Conservation (phyloP, 2,329 filamentous ascomycete genomes). For the Metarhizium guizhouense region DNA sequence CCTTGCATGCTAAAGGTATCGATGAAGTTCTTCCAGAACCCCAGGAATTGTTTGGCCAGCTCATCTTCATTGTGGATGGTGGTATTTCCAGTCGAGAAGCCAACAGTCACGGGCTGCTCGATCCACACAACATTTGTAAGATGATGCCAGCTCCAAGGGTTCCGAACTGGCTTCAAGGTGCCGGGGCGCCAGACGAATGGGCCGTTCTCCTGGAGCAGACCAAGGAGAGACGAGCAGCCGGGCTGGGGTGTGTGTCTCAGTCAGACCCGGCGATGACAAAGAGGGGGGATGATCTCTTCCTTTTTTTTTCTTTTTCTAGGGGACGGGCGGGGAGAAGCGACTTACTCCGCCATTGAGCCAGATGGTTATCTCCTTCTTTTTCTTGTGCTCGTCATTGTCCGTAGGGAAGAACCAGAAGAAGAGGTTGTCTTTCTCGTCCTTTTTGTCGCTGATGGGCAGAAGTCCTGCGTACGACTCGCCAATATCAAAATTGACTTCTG, state of each 20-base stretch:
- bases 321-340: not conserved
- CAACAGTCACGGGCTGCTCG: conserved; percentile 59
- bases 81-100: conserved; percentile 57
- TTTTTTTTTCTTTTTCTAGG: not conserved
- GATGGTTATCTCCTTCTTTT: conserved; percentile 50
- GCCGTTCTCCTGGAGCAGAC: conserved; percentile 69
- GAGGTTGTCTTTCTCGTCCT: conserved; percentile 41
- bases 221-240: conserved; percentile 54
- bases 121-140: conserved; percentile 53
- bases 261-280: not conserved
- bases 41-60: conserved; percentile 61
- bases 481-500: conserved; percentile 56
- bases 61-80: conserved; percentile 59
- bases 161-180: conserved; percentile 54
- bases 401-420: conserved; percentile 63
- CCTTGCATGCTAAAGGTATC: conserved; percentile 59
- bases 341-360: conserved; percentile 49
- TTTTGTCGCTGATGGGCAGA: conserved; percentile 40
- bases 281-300: not conserved
- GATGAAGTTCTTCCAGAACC: conserved; percentile 73
- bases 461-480: conserved; percentile 51
- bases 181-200: conserved; percentile 65
- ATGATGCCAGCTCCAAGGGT: conserved; percentile 59
- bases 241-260: conserved; percentile 18
- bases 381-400: conserved; percentile 29